Conservation (phyloP, 2,329 filamentous ascomycete genomes). For the Fonsecaea nubica region DNA sequence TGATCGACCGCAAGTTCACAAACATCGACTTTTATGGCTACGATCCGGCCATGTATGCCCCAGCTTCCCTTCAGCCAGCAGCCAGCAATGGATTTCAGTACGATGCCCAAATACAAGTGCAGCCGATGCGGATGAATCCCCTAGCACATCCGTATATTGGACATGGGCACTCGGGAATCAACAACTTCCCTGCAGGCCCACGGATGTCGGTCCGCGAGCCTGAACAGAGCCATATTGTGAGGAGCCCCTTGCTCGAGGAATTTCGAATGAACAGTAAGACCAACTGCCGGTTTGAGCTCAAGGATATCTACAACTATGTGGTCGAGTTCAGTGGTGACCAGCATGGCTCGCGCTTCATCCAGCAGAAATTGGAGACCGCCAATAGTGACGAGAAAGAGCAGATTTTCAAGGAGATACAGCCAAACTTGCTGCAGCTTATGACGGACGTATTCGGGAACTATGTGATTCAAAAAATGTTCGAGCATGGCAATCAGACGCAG, state of each 20-base stretch:
- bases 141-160: constrained; percentile 49
- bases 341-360: constrained; percentile 93
- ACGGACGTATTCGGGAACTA: constrained; percentile 98
- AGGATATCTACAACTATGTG: constrained; percentile 85
- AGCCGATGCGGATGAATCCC: constrained; percentile 43
- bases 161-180: constrained; percentile 34
- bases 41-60: constrained; percentile 28
- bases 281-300: constrained; percentile 78
- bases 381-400: constrained; percentile 96
- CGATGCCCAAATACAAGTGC: constrained; percentile 44
- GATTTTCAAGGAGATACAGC: constrained; percentile 84
- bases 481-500: constrained; percentile 91
- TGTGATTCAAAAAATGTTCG: constrained; percentile 96
- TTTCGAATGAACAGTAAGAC: constrained; percentile 77
- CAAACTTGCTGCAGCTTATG: constrained; percentile 87
- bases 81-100: constrained; percentile 43
- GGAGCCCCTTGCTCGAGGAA: constrained; percentile 78
- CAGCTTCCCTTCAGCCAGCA: constrained; percentile 41
- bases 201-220: constrained; percentile 24
- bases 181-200: constrained; percentile 19
- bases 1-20: constrained; percentile 58
- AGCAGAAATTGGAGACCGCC: constrained; percentile 86
- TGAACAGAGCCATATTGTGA: constrained; percentile 41
- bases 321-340: constrained; percentile 97
- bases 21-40: constrained; percentile 48